Evolutionary conservation across 2,329 filamentous ascomycete genomes (phyloP).

Genomic region (Alternaria incomplexa): DNA sequence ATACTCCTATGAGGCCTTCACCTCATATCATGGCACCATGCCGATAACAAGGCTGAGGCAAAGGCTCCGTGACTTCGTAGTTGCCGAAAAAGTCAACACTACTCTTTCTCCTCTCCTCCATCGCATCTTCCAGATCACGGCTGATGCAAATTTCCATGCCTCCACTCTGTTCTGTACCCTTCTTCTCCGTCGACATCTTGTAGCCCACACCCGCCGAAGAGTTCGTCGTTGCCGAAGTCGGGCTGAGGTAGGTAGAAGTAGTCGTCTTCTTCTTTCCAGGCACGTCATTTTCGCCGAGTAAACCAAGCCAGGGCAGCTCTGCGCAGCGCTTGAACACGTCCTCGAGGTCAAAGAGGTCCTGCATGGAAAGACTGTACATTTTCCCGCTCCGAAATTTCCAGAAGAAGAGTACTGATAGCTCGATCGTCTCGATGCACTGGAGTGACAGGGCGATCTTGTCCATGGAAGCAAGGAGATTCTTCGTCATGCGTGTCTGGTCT

Average conservation of each 20-base stretch:
- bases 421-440: slow-evolving; percentile 36
- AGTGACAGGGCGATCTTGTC: slow-evolving; percentile 35
- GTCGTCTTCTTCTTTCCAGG: slow-evolving; percentile 7
- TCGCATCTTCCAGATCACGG: slow-evolving; percentile 40
- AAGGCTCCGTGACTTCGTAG: slow-evolving; percentile 41
- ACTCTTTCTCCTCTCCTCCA: slow-evolving; percentile 35
- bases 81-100: slow-evolving; percentile 46
- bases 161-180: slow-evolving; percentile 42
- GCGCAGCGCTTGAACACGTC: slow-evolving; percentile 43
- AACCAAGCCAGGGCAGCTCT: slow-evolving; percentile 38
- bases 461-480: slow-evolving; percentile 39
- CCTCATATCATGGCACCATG: slow-evolving; percentile 41
- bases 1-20: not conserved
- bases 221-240: slow-evolving; percentile 9
- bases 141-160: slow-evolving; percentile 47
- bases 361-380: slow-evolving; percentile 43
- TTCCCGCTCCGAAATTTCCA: slow-evolving; percentile 44
- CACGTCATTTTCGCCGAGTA: slow-evolving; percentile 33
- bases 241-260: slow-evolving; percentile 17
- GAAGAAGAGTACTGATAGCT: slow-evolving; percentile 43
- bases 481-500: slow-evolving; percentile 41
- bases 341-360: slow-evolving; percentile 45
- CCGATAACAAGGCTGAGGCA: slow-evolving; percentile 41
- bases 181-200: slow-evolving; percentile 41
- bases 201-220: slow-evolving; percentile 42